Evolutionary conservation across 306 rosid genomes (phyloP), one percentile per base, ranked within the genome.

Genomic region (Citrullus colocynthis): DNA sequence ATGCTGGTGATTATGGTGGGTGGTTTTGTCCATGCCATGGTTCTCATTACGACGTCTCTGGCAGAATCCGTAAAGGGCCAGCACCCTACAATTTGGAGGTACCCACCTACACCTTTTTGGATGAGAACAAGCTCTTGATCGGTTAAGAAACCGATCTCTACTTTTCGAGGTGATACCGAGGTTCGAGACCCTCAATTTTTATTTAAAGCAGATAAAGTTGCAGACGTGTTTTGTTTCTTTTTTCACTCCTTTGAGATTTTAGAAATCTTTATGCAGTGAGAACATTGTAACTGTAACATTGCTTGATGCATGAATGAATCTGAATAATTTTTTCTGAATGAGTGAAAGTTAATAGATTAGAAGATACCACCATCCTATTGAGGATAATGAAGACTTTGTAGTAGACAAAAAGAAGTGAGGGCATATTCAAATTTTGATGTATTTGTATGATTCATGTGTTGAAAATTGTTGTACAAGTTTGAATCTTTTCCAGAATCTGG

Each of bases 21-120:
- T 92, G 97, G 97, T 90, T 92, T 86, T 92, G 96, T 83, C 96
- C 97, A 8, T 92, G 97, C 84, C 97, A 92, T 48, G 97, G 97
- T 59, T 92, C 96, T 54, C 97, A 92, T 76, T 90, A 92, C 79
- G 97, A 92, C 78, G 67, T 92, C 67, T 92, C 96, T 32, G 96
- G 97, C 41, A 86, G 97, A 82, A 90, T 92, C 81, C 88, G 97
- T 75, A 92, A 92, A 84, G 96, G 96, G 51, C 96, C 96, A 18
- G 93, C 97, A 36, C 97, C 97, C 34, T 92, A 85, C 91, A 92
- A 92, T 80, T 85, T 92, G 83, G 97, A 90, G 88, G 96, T 92
- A 78, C 96, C 97, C 18, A 90, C 92, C 67, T 92, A 92, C 74
- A 1, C 81, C 76, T 92, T 92, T 84, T 86, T 92, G 87, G 89